These are phyloP conservation scores for Sordariomycetes sp. DNA, from an alignment of 2,329 filamentous ascomycete genomes.

Conservation along the genomic window DNA sequence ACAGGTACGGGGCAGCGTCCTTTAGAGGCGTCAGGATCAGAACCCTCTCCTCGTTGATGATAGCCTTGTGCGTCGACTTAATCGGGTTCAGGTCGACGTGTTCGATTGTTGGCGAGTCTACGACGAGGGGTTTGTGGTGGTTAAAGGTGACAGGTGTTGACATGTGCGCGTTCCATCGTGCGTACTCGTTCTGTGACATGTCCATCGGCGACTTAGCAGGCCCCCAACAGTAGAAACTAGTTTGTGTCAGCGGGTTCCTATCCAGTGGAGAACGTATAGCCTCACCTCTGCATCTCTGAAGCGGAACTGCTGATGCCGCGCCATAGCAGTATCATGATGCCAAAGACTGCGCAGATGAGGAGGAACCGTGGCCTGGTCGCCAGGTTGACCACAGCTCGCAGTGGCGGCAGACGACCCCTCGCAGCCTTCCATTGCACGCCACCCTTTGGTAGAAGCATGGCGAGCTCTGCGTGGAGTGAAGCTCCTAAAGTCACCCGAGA, in stretches of 20 bases:
- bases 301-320: slow-evolving; percentile 73
- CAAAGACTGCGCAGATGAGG: slow-evolving; percentile 59
- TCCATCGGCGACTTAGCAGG: slow-evolving; percentile 92
- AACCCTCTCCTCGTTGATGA: slow-evolving; percentile 74
- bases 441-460: slow-evolving; percentile 85
- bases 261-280: no score
- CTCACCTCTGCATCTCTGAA: slow-evolving; percentile 84
- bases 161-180: slow-evolving; percentile 78
- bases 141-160: slow-evolving; percentile 95
- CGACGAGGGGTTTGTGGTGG: slow-evolving; percentile 76
- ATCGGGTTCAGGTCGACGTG: slow-evolving; percentile 79
- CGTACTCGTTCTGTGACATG: slow-evolving; percentile 86
- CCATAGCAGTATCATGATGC: slow-evolving; percentile 76
- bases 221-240: slow-evolving; percentile 94
- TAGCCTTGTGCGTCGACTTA: slow-evolving; percentile 68
- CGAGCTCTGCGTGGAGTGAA: slow-evolving; percentile 28
- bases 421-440: slow-evolving; percentile 90
- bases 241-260: no score
- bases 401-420: slow-evolving; percentile 67
- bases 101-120: slow-evolving; percentile 73
- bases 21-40: slow-evolving; percentile 89
- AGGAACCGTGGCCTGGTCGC: slow-evolving; percentile 72
- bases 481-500: no score
- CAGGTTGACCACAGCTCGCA: slow-evolving; percentile 60
- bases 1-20: slow-evolving; percentile 73